Base-by-base conservation (phyloP, 768 basidiomycete species). In the Suillus occidentalis region DNA sequence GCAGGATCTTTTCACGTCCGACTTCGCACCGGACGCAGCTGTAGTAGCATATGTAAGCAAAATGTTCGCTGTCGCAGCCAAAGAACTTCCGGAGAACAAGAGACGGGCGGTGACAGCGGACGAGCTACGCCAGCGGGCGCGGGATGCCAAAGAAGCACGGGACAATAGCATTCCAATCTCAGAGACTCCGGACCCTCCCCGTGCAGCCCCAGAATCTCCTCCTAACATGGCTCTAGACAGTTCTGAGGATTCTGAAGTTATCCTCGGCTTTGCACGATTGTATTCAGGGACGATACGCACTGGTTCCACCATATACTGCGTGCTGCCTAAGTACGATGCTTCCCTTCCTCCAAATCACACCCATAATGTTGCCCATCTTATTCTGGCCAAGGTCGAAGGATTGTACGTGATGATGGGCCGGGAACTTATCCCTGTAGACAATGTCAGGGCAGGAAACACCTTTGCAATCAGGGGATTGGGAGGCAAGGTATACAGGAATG, bases 361-460 rank as follows among this genome's bases (percentile, higher is more conserved):
- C 8, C 72, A 76, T 39, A 99, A 99, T 77, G 77, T 75, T 16
- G 86, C 85, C 66, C 84, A 91, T 71, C 69, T 95, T 50, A 73
- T 84, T 28, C 77, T 80, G 10, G 83, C 89, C 28, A 81, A 80
- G n/a, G 86, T 96, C 16, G 85, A 88, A 64, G 89, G 87, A 7
- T 76, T 99, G 60, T 99, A 98, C 76, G 85, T 91, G 58, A 98
- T 99, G 94, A 99, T 99, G 97, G 97, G 97, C 3, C 81, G 94
- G 50, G 96, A 98, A 72, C 82, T 99, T n/a, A 88, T 93, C 0
- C 82, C 89, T 0, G 93, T 97, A 3, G 82, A 91, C 25, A 82
- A 81, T 65, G 95, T 99, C 1, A 85, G 85, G 37, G 95, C 97
- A 2, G 97, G 97, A 9, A 96, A 97, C 72, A 92, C 96, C 6